Conservation (phyloP, 2,329 filamentous ascomycete species). For the Colletotrichum trifolii region DNA sequence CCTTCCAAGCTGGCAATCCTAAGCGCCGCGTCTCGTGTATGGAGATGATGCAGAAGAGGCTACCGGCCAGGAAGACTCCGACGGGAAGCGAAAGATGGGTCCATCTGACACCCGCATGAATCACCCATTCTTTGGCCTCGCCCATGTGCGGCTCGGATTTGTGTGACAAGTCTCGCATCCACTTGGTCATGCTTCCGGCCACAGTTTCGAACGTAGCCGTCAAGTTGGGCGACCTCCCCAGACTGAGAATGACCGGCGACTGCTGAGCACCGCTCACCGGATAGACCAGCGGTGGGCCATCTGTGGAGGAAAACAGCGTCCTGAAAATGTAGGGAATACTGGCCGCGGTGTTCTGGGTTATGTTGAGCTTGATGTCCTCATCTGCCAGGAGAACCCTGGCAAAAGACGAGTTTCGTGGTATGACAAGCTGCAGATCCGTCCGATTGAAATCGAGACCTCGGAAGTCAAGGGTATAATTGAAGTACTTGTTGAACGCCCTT, state of each 20-base stretch:
- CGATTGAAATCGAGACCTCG: background rate
- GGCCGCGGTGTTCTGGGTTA: background rate
- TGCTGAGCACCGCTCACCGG: background rate
- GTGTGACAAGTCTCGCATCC: constrained; percentile 1
- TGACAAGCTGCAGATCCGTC: constrained; percentile 5
- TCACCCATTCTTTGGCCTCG: background rate
- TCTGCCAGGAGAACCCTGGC: no score
- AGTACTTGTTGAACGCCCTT: background rate
- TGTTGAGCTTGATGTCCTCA: constrained; percentile 3
- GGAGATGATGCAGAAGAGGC: background rate
- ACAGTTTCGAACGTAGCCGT: background rate
- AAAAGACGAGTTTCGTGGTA: background rate
- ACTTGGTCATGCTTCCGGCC: constrained; percentile 1
- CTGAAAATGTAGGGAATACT: background rate
- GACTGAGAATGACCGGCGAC: background rate
- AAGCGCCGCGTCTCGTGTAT: background rate
- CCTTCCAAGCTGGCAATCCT: constrained; percentile 1
- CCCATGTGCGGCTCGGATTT: background rate
- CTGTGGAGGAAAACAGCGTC: background rate
- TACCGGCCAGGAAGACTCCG: background rate
- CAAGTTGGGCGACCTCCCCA: background rate
- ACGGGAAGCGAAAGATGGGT: background rate
- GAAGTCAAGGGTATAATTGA: constrained; percentile 5
- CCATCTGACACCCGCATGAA: background rate
- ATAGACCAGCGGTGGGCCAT: background rate